Base-by-base conservation (phyloP, 2,329 filamentous ascomycete species). In the Stagonosporopsis chrysanthemi region DNA sequence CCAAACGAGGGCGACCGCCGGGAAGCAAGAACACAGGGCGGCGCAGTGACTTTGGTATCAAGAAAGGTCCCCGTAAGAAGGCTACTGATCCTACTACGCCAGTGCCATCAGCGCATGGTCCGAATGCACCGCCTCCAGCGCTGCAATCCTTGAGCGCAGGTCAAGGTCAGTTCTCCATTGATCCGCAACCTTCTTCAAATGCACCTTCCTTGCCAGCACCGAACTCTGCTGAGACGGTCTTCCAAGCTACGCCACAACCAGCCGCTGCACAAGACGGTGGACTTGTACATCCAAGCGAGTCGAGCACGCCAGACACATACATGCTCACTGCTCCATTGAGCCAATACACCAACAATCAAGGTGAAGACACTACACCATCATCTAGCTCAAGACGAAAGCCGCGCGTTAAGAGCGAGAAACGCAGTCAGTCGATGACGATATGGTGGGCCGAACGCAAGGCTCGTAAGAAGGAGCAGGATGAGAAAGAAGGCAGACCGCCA, bases 1-100 rank as follows among this genome's bases (percentile, higher is more conserved):
- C 62, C 38, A 75, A 73, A 53, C 67, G 75, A 29, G 75, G 75
- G 22, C 66, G 75, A 31, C 73, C 73, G 29, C 78, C 79, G 3
- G 80, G 80, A 0, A 81, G 79, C 58, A 82, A 81, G 67, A 82
- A 82, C 42, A 65, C 75, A 26, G 75, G 76, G 24, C 73, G 78
- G 54, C 72, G 81, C 19, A 79, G 77, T 47, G 81, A 82, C 58
- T 80, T 77, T 29, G 80, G 80, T 2, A 75, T 82, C 53, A 81
- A 81, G 59, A 83, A 82, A 56, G 80, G 80, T 2, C 80, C 80
- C 5, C 70, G 80, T 9, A 77, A 75, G 61, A 74, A 74, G 61
- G 56, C 59, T n/a, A 62, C 56, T 23, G 71, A 73, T 35, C 58
- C 64, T 11, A 58, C 54, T 23, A 60, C 63, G 11, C 62, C 66